These are phyloP conservation scores for Prunus fruticosa DNA, from an alignment of 306 rosid species.

Conservation along the genomic window DNA sequence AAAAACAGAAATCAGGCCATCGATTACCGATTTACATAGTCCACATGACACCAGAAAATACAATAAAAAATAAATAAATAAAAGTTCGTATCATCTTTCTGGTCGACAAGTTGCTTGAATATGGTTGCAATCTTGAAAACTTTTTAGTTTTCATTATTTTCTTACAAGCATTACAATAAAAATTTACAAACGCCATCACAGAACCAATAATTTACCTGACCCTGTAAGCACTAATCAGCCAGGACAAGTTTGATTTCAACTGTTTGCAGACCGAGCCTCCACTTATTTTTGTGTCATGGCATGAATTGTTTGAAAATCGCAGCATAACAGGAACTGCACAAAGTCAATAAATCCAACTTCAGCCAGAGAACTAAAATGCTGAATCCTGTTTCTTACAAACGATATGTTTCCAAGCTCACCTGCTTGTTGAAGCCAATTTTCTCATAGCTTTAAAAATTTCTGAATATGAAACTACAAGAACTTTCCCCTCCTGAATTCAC, in stretches of 20 bases:
- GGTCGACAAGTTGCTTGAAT: not conserved
- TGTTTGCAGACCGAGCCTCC: conserved; percentile 2
- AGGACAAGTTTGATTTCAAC: not conserved
- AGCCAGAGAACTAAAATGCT: not conserved
- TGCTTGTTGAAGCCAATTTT: not conserved
- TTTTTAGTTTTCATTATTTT: not conserved
- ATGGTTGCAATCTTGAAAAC: not conserved
- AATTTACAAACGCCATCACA: not conserved
- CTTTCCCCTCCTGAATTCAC: not conserved
- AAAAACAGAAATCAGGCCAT: not conserved
- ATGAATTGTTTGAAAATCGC: not conserved
- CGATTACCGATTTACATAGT: not conserved
- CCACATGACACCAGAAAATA: not conserved
- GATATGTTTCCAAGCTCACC: not conserved
- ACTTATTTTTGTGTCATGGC: not conserved
- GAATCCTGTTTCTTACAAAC: not conserved
- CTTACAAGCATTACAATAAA: not conserved
- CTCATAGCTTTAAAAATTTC: not conserved
- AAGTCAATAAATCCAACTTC: not conserved
- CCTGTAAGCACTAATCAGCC: not conserved
- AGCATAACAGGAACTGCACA: conserved; percentile 5
- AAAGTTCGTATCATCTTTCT: not conserved
- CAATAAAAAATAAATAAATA: not conserved
- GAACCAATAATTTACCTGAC: not conserved
- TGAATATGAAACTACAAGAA: not conserved